Conservation (phyloP, 202 grass and related monocot species). For the Hordeum pubiflorum region DNA sequence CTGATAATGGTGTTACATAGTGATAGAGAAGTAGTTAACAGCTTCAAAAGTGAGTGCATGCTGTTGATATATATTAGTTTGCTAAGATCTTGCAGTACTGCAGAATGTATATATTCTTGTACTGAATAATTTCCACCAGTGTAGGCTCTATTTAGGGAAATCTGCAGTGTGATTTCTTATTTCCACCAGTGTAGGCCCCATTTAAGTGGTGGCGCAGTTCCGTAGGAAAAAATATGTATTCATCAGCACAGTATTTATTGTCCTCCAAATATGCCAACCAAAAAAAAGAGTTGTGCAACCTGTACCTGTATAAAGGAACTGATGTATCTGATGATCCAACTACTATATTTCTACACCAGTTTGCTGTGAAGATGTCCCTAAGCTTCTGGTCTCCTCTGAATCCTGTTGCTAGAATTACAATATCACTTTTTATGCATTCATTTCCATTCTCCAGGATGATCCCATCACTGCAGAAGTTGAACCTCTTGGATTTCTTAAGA, state of each 20-base stretch:
- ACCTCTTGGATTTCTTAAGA: constrained; percentile 62
- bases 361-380: constrained; percentile 61
- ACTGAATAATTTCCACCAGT: not conserved
- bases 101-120: not conserved
- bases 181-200: not conserved
- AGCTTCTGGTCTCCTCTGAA: constrained; percentile 92
- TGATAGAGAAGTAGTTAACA: not conserved
- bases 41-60: not conserved
- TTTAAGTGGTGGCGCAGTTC: not conserved
- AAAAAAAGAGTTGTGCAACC: not conserved
- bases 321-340: constrained; percentile 47
- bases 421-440: constrained; percentile 45
- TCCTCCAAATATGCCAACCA: not conserved
- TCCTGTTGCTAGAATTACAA: constrained; percentile 86
- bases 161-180: not conserved
- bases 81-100: not conserved
- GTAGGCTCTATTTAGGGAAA: not conserved
- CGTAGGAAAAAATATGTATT: not conserved
- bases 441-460: constrained; percentile 51
- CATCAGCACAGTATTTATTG: not conserved
- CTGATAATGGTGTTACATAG: not conserved
- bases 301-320: constrained; percentile 71
- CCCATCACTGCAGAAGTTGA: constrained; percentile 58
- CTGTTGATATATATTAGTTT: not conserved
- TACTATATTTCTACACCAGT: constrained; percentile 53